Evolutionary conservation across 164 flowering plant species (phyloP), one percentile per base, ranked within the genome.

Genomic region (Saururus chinensis): DNA sequence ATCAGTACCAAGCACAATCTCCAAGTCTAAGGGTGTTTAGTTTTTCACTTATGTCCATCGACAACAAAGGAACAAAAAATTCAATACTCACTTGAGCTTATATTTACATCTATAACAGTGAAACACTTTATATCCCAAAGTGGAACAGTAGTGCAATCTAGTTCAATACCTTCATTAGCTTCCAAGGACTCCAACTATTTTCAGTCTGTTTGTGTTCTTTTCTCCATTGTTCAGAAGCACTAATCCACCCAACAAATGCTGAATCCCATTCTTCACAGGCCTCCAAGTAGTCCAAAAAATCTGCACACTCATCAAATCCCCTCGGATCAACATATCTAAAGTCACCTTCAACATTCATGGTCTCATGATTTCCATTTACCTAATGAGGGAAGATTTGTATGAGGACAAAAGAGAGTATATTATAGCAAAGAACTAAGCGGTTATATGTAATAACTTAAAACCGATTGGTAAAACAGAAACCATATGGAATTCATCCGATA

Each of bases 351-450:
- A 93, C 92, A 67, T 89, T 93, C 92, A 93, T 89, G 54, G 97
- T 88, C 75, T 89, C 98, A 63, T 93, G 98, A 69, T 93, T 93
- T 51, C 98, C 98, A 63, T 89, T 88, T n/a, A 93, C 81, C 98
- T 89, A 64, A 56, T 53, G 41, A 37, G 56, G 61, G 17, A 51
- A 4, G 22, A 16, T 52, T 21, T 21, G 26, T 17, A 62, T 10
- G 37, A 53, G 22, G 22, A 30, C 20, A 13, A 0, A 56, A 56
- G 19, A 56, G 14, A 26, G 9, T 22, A 24, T 9, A 57, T 12
- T 14, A 40, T 37, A 19, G 25, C 48, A 58, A 35, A 57, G 20
- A 24, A 24, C 3, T 54, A 57, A 16, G 42, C 40, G 3, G 1
- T 53, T 20, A 20, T 13, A 53, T 53, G 6, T 2, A 30, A 30